Evolutionary conservation across 805 yeast genomes (phyloP).

Genomic region (Schwanniomyces pseudopolymorphus): DNA sequence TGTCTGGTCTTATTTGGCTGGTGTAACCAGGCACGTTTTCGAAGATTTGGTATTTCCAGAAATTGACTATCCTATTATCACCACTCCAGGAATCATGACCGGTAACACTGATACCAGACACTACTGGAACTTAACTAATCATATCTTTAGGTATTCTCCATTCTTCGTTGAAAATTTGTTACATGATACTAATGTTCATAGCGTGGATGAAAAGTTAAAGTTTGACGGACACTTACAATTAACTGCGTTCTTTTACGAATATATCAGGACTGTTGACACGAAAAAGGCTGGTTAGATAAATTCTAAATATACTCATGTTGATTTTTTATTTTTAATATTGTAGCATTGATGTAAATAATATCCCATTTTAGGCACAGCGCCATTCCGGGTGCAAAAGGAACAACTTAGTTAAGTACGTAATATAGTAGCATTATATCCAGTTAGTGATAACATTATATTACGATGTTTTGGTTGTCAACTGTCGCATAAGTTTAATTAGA

Average conservation of each 20-base stretch:
- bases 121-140: slow-evolving; percentile 55
- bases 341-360: not conserved
- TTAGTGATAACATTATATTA: no score
- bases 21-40: slow-evolving; percentile 60
- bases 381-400: not conserved
- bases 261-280: slow-evolving; percentile 41
- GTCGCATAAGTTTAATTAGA: not conserved
- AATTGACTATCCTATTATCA: slow-evolving; percentile 27
- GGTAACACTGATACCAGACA: slow-evolving; percentile 64
- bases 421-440: no score
- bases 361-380: no score
- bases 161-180: slow-evolving; percentile 10
- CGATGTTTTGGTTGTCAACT: slow-evolving; percentile 9
- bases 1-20: slow-evolving; percentile 58
- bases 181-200: slow-evolving; percentile 27
- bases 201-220: slow-evolving; percentile 34
- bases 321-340: not conserved
- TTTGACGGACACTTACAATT: slow-evolving; percentile 34
- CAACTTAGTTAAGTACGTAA: not conserved
- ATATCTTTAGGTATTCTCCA: slow-evolving; percentile 53
- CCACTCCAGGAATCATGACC: slow-evolving; percentile 51
- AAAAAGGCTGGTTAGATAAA: slow-evolving; percentile 5
- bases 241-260: slow-evolving; percentile 42
- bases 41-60: slow-evolving; percentile 50
- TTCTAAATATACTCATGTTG: no score